These are phyloP conservation scores for Oxyria digyna DNA, from an alignment of 148 eudicot species.

Conservation along the genomic window DNA sequence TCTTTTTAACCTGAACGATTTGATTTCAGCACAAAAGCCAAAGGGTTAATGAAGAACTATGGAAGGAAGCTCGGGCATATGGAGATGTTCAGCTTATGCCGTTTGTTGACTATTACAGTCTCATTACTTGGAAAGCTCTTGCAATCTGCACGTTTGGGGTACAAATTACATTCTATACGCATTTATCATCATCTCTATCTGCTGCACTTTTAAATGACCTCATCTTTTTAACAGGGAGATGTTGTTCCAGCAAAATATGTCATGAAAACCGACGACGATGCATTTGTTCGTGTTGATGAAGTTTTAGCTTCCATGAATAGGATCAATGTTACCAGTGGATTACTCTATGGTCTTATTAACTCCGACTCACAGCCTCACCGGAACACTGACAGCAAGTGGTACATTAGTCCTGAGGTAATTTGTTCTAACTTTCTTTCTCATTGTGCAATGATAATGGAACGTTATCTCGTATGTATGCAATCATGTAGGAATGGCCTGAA, in stretches of 20 bases:
- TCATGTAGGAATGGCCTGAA: constrained; percentile 72
- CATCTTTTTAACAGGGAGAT: constrained; percentile 47
- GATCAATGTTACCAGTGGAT: constrained; percentile 44
- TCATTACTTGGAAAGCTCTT: constrained; percentile 71
- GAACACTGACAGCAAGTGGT: constrained; percentile 82
- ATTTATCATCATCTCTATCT: background rate
- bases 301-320: constrained; percentile 55
- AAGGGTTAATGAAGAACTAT: constrained; percentile 64
- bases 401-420: constrained; percentile 61
- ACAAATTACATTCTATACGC: background rate
- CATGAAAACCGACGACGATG: constrained; percentile 94
- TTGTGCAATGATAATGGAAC: background rate
- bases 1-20: background rate
- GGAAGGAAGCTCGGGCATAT: constrained; percentile 87
- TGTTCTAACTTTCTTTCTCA: background rate
- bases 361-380: constrained; percentile 74
- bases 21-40: constrained; percentile 58
- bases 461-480: constrained; percentile 7
- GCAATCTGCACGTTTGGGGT: constrained; percentile 91
- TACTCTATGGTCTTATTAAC: constrained; percentile 70
- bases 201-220: constrained; percentile 6
- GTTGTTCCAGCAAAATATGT: constrained; percentile 71
- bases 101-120: constrained; percentile 88
- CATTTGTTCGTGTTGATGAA: constrained; percentile 85
- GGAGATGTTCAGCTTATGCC: constrained; percentile 95